Evolutionary conservation across 2,329 filamentous ascomycete genomes (phyloP).

Genomic region (Fusarium sp.): DNA sequence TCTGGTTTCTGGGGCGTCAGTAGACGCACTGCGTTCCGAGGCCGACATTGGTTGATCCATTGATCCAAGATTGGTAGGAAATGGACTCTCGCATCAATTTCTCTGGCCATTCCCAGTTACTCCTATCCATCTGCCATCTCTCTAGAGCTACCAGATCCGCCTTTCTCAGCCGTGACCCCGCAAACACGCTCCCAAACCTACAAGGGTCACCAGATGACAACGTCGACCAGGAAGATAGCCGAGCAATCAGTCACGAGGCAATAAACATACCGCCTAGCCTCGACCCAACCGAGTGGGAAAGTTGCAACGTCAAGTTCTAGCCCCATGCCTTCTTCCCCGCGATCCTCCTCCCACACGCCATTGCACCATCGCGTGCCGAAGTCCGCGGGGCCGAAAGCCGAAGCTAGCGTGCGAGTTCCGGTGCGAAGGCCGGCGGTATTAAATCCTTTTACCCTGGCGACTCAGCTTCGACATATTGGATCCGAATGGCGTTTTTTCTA

Average conservation of each 20-base stretch:
- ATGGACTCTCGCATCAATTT: background rate
- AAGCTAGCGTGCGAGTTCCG: background rate
- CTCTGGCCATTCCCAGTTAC: background rate
- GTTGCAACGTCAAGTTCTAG: background rate
- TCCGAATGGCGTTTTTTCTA: background rate
- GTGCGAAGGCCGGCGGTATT: background rate
- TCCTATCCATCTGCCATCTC: background rate
- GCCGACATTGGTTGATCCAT: background rate
- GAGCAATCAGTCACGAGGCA: background rate
- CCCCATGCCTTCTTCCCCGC: background rate
- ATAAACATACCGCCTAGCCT: background rate
- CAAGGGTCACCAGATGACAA: background rate
- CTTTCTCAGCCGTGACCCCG: background rate
- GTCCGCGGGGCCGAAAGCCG: background rate
- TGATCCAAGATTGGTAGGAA: background rate
- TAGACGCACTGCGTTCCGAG: background rate
- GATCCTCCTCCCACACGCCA: background rate
- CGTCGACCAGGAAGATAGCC: background rate
- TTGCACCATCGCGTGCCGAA: background rate
- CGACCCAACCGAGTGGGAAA: background rate
- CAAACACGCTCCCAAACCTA: background rate
- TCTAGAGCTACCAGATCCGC: background rate
- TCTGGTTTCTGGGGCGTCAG: background rate
- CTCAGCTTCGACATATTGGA: background rate
- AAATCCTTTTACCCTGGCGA: background rate